A percentile compares a stretch with the other conserved stretches of the same genome.
Conservation (phyloP, 2,329 filamentous ascomycete species). For the Eutypella sp. region DNA sequence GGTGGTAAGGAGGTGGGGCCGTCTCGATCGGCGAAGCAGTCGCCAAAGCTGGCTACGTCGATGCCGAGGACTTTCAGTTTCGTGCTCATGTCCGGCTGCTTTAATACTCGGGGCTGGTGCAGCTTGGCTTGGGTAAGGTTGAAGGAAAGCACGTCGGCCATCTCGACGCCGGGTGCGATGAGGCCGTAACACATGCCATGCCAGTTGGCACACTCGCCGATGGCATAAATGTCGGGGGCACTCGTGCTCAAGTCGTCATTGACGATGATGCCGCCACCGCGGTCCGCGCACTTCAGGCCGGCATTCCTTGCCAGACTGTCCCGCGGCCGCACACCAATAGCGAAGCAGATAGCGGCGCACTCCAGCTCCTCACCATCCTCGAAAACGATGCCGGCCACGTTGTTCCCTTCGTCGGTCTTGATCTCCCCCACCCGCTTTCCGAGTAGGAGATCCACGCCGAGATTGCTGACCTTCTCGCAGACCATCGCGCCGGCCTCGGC, state of each 20-base stretch:
- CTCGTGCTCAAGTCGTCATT: conserved; percentile 65
- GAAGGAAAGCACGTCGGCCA: conserved; percentile 87
- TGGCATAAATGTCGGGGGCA: conserved; percentile 69
- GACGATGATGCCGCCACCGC: conserved; percentile 73
- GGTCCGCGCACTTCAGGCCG: conserved; percentile 66
- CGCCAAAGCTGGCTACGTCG: conserved; percentile 87
- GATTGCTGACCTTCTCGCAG: conserved; percentile 69
- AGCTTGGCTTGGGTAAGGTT: conserved; percentile 80
- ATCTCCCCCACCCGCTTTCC: conserved; percentile 70
- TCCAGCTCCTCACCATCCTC: conserved; percentile 75
- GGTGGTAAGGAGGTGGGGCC: conserved; percentile 71
- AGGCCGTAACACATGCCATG: conserved; percentile 81
- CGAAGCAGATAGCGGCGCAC: conserved; percentile 82
- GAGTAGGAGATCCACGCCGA: conserved; percentile 78
- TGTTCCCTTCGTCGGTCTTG: conserved; percentile 60
- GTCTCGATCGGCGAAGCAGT: conserved; percentile 87
- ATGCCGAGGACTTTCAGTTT: conserved; percentile 87
- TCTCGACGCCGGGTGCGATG: conserved; percentile 85
- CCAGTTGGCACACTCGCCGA: conserved; percentile 91
- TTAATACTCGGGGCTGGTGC: conserved; percentile 66
- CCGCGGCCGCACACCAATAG: conserved; percentile 76
- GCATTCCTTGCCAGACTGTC: conserved; percentile 69
- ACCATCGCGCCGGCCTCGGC: conserved; percentile 76
- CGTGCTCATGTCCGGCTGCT: conserved; percentile 80
- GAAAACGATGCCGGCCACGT: conserved; percentile 69